Percentiles rank a stretch among this genome's conserved stretches.
These are phyloP conservation scores for Tylopilus sp. DNA, from an alignment of 1,284 basidiomycete genomes.

Conservation along the genomic window DNA sequence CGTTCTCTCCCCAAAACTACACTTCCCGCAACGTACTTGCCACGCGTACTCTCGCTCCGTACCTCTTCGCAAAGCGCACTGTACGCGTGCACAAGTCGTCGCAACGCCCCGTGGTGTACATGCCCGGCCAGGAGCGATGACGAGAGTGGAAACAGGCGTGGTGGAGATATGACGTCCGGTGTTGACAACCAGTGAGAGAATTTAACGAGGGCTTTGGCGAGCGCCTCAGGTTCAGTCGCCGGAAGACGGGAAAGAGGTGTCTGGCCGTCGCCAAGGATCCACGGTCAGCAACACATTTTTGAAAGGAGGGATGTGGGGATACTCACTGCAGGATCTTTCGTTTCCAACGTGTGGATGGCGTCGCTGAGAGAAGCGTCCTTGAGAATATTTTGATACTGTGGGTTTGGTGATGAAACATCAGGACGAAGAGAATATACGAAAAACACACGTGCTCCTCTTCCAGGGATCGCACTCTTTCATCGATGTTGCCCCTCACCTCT, in stretches of 20 bases:
- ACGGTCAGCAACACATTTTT: slow-evolving; percentile 1
- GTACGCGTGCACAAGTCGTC: slow-evolving; percentile 77
- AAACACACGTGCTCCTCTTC: slow-evolving; percentile 82
- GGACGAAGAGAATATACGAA: rapidly evolving
- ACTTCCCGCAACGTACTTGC: slow-evolving; percentile 86
- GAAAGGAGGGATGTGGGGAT: background rate
- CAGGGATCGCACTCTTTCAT: slow-evolving; percentile 71
- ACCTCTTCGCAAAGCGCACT: slow-evolving; percentile 79
- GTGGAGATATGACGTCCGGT: slow-evolving; percentile 79
- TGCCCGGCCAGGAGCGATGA: slow-evolving; percentile 72
- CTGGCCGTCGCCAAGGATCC: slow-evolving; percentile 47
- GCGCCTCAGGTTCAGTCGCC: slow-evolving; percentile 62
- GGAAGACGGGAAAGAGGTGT: slow-evolving; percentile 79
- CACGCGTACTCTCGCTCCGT: slow-evolving; percentile 66
- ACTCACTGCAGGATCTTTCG: slow-evolving; percentile 66
- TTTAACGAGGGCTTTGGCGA: slow-evolving; percentile 64
- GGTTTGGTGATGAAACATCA: background rate
- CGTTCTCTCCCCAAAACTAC: slow-evolving; percentile 88
- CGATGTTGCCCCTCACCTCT: slow-evolving; percentile 71
- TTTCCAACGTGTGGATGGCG: slow-evolving; percentile 68
- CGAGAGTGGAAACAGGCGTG: slow-evolving; percentile 80
- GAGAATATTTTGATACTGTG: slow-evolving; percentile 79
- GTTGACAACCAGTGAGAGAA: slow-evolving; percentile 80
- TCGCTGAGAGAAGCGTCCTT: slow-evolving; percentile 80
- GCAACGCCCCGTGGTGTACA: slow-evolving; percentile 82